Percentiles rank a stretch among this genome's conserved stretches.
phyloP scores from a whole-genome alignment of 2,329 filamentous ascomycete genomes.

The Arthrinium phaeospermum region DNA sequence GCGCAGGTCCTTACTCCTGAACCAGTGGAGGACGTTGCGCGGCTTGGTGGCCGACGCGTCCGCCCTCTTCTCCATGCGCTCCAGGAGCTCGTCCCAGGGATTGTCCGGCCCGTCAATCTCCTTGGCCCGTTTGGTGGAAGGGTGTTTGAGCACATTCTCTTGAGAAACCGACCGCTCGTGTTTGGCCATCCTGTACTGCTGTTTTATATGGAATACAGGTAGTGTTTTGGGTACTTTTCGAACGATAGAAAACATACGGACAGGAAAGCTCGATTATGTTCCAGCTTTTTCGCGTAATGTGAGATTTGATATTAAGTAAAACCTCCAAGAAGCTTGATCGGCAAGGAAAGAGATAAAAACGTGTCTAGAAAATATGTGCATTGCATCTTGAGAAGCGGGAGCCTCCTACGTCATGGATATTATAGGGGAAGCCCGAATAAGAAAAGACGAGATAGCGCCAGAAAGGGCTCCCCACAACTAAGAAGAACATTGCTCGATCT shows the following conservation, averaged over 20 bases:
- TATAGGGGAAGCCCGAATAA: not conserved
- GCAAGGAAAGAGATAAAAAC: not conserved
- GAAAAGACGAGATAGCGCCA: not conserved
- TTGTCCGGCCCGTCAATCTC: constrained; percentile 31
- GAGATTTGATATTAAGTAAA: not conserved
- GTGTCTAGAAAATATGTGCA: too few species aligned
- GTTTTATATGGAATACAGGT: not conserved
- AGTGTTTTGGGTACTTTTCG: not conserved
- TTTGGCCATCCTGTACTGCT: constrained; percentile 19
- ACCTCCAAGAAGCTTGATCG: not conserved
- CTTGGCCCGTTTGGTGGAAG: constrained; percentile 35
- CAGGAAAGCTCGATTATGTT: not conserved
- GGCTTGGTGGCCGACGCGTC: not conserved
- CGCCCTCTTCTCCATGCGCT: constrained; percentile 22
- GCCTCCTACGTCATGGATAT: not conserved
- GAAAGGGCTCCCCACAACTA: too few species aligned
- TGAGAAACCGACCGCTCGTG: constrained; percentile 29
- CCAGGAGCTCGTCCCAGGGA: constrained; percentile 26
- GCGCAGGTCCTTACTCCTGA: constrained; percentile 34
- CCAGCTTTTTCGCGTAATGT: not conserved
- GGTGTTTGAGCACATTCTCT: constrained; percentile 32
- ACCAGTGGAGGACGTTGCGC: constrained; percentile 32
- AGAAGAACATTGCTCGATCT: too few species aligned
- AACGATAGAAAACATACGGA: not conserved
- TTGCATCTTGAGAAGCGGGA: not conserved